A percentile compares a stretch with the other conserved stretches of the same genome.
Evolutionary conservation across 2,329 filamentous ascomycete species (phyloP).

Genomic region (Alternaria incomplexa): DNA sequence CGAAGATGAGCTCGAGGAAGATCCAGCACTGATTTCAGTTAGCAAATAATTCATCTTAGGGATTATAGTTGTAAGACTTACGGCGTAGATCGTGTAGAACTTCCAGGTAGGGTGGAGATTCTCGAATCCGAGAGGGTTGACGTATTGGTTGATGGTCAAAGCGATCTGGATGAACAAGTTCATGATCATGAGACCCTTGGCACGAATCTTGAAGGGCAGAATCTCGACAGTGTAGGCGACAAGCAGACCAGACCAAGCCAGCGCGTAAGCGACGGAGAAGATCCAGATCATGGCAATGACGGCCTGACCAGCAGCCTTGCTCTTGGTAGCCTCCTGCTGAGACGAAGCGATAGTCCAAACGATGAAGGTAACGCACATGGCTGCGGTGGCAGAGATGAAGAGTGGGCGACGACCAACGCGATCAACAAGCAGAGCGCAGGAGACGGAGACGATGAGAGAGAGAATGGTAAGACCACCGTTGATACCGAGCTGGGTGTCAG

Average conservation of each 20-base stretch:
- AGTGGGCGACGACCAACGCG: constrained; percentile 54
- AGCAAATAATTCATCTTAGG: constrained; percentile 2
- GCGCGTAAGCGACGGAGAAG: constrained; percentile 59
- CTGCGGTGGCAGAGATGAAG: constrained; percentile 38
- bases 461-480: constrained; percentile 66
- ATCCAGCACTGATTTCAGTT: constrained; percentile 58
- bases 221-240: constrained; percentile 61
- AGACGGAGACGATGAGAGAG: constrained; percentile 64
- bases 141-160: constrained; percentile 66
- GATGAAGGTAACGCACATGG: constrained; percentile 45
- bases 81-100: constrained; percentile 70
- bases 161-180: constrained; percentile 68
- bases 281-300: constrained; percentile 60
- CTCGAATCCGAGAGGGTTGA: constrained; percentile 69
- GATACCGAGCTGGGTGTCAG: constrained; percentile 45
- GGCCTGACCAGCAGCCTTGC: constrained; percentile 51
- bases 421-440: constrained; percentile 63
- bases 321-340: constrained; percentile 57
- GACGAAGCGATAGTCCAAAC: constrained; percentile 51
- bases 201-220: constrained; percentile 57
- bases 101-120: constrained; percentile 64
- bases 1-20: constrained; percentile 64
- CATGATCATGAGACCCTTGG: constrained; percentile 61
- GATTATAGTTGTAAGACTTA: constrained; percentile 35
- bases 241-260: constrained; percentile 65